A percentile compares a stretch with the other conserved stretches of the same genome.
These are phyloP conservation scores for sweet orange (Citrus sinensis) DNA, from an alignment of 345 rosid species.

Conservation along the genomic window DNA sequence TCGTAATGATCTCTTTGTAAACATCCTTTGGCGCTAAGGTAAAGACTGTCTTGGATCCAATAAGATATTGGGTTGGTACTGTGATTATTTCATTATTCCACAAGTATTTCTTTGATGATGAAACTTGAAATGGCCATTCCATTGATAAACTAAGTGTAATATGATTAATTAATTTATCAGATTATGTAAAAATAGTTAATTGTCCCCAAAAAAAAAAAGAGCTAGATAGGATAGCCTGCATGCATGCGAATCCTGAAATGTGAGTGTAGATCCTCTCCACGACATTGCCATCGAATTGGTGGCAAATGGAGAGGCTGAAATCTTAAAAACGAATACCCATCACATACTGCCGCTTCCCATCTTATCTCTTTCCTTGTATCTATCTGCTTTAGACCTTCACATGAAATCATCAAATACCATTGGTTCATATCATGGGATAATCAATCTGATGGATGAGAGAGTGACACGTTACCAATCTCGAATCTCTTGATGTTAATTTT, in stretches of 20 bases:
- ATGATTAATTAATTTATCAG: too few relatives aligned
- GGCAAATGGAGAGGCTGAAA: slow-evolving; percentile 30
- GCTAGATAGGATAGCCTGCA: neutral
- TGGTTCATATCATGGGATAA: neutral
- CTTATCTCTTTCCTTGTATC: slow-evolving; percentile 21
- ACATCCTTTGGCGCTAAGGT: neutral
- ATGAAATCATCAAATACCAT: neutral
- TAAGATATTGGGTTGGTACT: neutral
- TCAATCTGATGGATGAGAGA: slow-evolving; percentile 12
- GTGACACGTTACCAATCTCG: slow-evolving; percentile 5
- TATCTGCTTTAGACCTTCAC: neutral
- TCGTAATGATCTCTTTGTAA: neutral
- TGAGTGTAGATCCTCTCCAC: slow-evolving; percentile 2
- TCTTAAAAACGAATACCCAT: slow-evolving; percentile 24
- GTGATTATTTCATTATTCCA: neutral
- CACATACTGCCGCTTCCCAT: slow-evolving; percentile 15
- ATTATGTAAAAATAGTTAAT: too few relatives aligned
- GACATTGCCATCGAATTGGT: slow-evolving; percentile 11
- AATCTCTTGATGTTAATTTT: too few relatives aligned
- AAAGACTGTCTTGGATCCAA: slow-evolving; percentile 1
- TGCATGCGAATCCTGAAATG: neutral
- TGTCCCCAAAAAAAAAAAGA: neutral
- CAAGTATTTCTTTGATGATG: too few relatives aligned
- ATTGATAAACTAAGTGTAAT: too few relatives aligned
- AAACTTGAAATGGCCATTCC: too few relatives aligned